Base-by-base conservation (phyloP, 73 alveolate species). In the Paramecium sonneborni region DNA sequence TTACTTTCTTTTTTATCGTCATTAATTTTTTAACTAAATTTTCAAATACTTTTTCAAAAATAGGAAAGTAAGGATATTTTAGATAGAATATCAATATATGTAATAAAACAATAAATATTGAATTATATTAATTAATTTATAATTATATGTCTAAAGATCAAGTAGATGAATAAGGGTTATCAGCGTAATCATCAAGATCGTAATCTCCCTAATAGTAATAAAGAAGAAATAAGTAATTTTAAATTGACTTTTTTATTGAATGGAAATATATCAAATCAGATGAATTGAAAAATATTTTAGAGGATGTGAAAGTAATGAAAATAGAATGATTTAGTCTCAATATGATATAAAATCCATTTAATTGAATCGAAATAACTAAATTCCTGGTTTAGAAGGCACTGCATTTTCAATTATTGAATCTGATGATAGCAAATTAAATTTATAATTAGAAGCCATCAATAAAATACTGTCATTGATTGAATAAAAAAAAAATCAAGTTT, bases 221-320 rank as follows among this genome's bases (percentile, higher is more conserved):
- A 7, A 10, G 26, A 30, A 62, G 12, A 28, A 62, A 12, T 3
- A 62, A 79, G 20, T 32, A 57, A 41, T 24, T 76, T 76, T n/a
- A 18, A 20, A n/a, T 76, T 2, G 88, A 76, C 14, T 76, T 76
- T 21, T 76, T 76, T 76, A 76, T 76, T 39, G 88, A 76, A 41
- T 32, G 44, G 44, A 20, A 69, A 69, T 69, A 23, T 24, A 69
- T 69, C 7, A 14, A 28, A 23, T 69, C 3, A 30, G 85, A 72
- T 34, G 62, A 34, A 72, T 72, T 72, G 86, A 72, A 35, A 34
- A 7, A 34, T 34, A 35, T 72, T 14, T 41, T 72, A 34, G 86
- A 72, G 32, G 55, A 72, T 20, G 21, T 24, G 15, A 32, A 72
- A 72, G 58, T 35, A 72, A 15, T n/a, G 5, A 6, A 21, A 30